phyloP scores from a whole-genome alignment of 2,329 filamentous ascomycete genomes.

The Aspergillus arachidicola region DNA sequence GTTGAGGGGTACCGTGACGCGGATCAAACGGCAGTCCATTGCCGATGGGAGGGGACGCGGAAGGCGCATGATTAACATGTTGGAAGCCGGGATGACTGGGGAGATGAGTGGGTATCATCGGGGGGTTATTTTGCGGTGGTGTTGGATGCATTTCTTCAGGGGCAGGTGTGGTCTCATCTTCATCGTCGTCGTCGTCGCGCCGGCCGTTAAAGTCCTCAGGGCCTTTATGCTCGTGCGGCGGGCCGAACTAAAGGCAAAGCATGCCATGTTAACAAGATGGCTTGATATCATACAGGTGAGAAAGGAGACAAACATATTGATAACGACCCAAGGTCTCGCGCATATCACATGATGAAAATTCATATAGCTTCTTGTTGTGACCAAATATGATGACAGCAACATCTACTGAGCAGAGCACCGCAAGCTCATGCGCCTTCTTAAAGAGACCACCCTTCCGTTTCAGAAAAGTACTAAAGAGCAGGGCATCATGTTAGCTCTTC shows the following conservation, averaged over 20 bases:
- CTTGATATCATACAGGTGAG: conserved; percentile 2
- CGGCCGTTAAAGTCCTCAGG: conserved; percentile 88
- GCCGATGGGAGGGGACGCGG: conserved; percentile 82
- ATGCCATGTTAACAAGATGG: conserved; percentile 18
- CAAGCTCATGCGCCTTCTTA: conserved; percentile 99
- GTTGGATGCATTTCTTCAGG: conserved; percentile 63
- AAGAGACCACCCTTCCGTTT: conserved; percentile 98
- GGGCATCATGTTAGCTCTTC: conserved; percentile 6
- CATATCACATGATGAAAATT: conserved; percentile 95
- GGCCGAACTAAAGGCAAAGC: conserved; percentile 71
- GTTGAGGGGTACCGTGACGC: conserved; percentile 80
- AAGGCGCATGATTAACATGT: conserved; percentile 82
- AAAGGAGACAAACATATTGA: conserved; percentile 72
- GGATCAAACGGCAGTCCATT: conserved; percentile 73
- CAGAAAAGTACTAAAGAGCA: conserved; percentile 75
- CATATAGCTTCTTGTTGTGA: conserved; percentile 98
- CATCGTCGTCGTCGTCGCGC: conserved; percentile 74
- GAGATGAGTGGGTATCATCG: conserved; percentile 71
- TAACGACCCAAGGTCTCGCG: conserved; percentile 85
- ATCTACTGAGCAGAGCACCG: conserved; percentile 96
- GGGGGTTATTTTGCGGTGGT: conserved; percentile 50
- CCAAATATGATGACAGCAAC: conserved; percentile 99
- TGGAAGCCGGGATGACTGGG: conserved; percentile 71
- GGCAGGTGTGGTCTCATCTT: conserved; percentile 73
- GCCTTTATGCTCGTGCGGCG: conserved; percentile 93